phyloP scores from a whole-genome alignment of 257 asterid species.

The Ocimum tenuiflorum region DNA sequence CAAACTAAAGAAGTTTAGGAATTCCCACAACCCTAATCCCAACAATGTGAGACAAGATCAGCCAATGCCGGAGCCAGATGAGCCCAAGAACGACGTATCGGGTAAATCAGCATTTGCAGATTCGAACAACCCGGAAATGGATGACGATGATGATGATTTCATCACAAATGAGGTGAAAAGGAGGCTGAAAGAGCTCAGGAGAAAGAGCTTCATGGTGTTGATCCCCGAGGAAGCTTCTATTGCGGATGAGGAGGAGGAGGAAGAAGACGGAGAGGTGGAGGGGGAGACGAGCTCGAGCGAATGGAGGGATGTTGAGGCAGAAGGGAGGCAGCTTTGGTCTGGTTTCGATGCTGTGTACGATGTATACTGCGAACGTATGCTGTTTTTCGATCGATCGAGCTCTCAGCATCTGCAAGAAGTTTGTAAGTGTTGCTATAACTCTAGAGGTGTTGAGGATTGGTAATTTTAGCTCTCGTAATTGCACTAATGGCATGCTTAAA shows the following conservation, averaged over 20 bases:
- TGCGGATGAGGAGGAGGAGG: conserved; percentile 64
- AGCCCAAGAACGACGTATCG: conserved; percentile 35
- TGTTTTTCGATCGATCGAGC: conserved; percentile 50
- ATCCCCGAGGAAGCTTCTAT: conserved; percentile 83
- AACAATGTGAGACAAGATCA: conserved; percentile 31
- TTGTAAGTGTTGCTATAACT: conserved; percentile 40
- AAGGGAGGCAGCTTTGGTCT: conserved; percentile 79
- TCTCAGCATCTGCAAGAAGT: conserved; percentile 76
- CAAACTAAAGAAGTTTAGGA: conserved; percentile 56
- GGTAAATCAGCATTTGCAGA: conserved; percentile 47
- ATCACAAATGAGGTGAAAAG: conserved; percentile 87
- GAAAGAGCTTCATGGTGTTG: conserved; percentile 86
- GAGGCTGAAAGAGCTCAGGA: conserved; percentile 83
- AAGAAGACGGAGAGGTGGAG: conserved; percentile 59
- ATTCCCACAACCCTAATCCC: conserved; percentile 45
- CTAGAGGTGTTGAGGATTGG: conserved; percentile 5
- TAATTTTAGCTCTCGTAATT: background rate
- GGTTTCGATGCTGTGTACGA: conserved; percentile 85
- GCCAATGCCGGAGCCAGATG: conserved; percentile 48
- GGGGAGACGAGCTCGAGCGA: conserved; percentile 67
- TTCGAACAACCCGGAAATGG: conserved; percentile 43
- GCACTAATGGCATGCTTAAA: background rate
- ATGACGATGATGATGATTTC: conserved; percentile 91
- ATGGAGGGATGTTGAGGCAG: conserved; percentile 88
- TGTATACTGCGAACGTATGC: conserved; percentile 71